A percentile compares a stretch with the other conserved stretches of the same genome.
Conservation (phyloP, 2,329 filamentous ascomycete genomes). For the Fonsecaea nubica region DNA sequence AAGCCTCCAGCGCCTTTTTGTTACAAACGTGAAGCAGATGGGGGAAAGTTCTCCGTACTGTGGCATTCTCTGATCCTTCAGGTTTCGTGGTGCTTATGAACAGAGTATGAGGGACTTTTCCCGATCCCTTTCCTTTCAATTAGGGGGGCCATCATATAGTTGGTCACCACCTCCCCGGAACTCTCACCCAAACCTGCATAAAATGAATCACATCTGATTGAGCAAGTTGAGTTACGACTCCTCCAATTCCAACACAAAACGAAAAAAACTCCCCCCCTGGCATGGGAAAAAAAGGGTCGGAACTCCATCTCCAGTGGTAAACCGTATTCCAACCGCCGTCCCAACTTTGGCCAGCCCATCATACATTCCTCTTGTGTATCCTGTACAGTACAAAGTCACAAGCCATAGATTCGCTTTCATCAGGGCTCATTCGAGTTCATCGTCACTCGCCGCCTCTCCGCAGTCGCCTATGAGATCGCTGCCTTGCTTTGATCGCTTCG, state of each 20-base stretch:
- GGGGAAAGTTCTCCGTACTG: too few species aligned
- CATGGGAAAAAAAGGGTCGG: not conserved
- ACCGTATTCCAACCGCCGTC: not conserved
- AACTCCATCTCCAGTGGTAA: not conserved
- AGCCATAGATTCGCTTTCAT: slow-evolving; percentile 1
- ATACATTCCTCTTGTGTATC: not conserved
- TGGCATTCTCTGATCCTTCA: not conserved
- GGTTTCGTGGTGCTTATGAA: not conserved
- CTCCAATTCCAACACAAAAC: not conserved
- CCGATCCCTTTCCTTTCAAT: not conserved
- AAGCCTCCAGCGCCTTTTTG: not conserved
- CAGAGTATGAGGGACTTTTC: not conserved
- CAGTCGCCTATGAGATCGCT: slow-evolving; percentile 40
- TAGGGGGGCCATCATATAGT: not conserved
- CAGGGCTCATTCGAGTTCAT: not conserved
- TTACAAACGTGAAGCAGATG: not conserved
- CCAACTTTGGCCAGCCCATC: not conserved
- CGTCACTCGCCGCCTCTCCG: slow-evolving; percentile 34
- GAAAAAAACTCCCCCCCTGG: not conserved
- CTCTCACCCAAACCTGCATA: not conserved
- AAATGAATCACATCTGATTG: not conserved
- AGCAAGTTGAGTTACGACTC: not conserved
- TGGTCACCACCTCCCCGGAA: not conserved
- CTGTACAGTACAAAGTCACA: slow-evolving; percentile 17
- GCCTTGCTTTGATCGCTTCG: slow-evolving; percentile 51